These are phyloP conservation scores for Brasilioporus rufonigricans DNA, from an alignment of 768 basidiomycete genomes.

Conservation along the genomic window DNA sequence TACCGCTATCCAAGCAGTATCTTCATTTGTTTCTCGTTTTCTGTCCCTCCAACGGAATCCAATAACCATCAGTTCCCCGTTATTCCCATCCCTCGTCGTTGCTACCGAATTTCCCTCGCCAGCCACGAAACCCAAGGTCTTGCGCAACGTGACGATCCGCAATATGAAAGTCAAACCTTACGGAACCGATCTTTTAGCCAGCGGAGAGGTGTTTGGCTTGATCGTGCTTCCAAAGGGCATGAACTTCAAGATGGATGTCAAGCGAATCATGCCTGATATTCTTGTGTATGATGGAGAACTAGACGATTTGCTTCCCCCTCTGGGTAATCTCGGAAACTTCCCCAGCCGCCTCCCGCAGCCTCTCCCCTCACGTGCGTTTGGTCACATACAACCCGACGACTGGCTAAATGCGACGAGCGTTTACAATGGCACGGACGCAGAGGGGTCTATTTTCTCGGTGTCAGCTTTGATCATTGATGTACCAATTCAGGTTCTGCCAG, in stretches of 20 bases:
- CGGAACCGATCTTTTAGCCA: slow-evolving; percentile 54
- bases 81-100: slow-evolving; percentile 49
- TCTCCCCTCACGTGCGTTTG: slow-evolving; percentile 71
- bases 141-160: slow-evolving; percentile 69
- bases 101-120: slow-evolving; percentile 63
- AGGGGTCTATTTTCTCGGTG: slow-evolving; percentile 56
- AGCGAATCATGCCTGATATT: slow-evolving; percentile 69
- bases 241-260: slow-evolving; percentile 60
- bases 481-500: slow-evolving; percentile 74
- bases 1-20: slow-evolving; percentile 42
- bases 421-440: slow-evolving; percentile 41
- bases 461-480: slow-evolving; percentile 69
- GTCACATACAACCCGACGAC: slow-evolving; percentile 64
- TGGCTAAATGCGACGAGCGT: slow-evolving; percentile 57
- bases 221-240: slow-evolving; percentile 71
- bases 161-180: slow-evolving; percentile 68
- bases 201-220: slow-evolving; percentile 63
- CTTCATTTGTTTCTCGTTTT: slow-evolving; percentile 62
- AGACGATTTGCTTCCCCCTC: slow-evolving; percentile 30
- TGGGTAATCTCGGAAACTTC: slow-evolving; percentile 26
- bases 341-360: slow-evolving; percentile 60
- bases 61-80: slow-evolving; percentile 55
- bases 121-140: slow-evolving; percentile 57
- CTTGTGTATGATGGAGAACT: slow-evolving; percentile 75
- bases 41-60: slow-evolving; percentile 55